phyloP scores from a whole-genome alignment of 352 stramenopile species.

The Thraustochytrium striatum region DNA sequence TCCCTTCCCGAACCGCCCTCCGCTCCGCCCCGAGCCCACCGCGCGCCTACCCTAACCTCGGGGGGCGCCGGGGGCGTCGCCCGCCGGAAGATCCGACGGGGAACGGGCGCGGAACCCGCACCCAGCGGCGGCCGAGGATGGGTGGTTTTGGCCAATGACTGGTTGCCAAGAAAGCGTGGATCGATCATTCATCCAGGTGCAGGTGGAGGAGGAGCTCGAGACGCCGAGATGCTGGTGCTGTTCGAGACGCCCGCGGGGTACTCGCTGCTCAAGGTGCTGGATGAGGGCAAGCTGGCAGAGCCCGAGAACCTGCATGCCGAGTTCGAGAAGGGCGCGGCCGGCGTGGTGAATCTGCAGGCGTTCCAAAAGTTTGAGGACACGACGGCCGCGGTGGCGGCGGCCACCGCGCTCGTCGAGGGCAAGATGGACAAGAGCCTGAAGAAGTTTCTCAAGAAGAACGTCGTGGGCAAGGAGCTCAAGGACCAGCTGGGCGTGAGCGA shows the following conservation, averaged over 20 bases:
- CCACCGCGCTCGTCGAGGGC: constrained; percentile 92
- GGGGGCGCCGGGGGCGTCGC: too few species aligned
- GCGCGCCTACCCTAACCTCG: too few species aligned
- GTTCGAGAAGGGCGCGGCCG: constrained; percentile 66
- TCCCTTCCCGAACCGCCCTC: too few species aligned
- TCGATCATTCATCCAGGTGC: too few species aligned
- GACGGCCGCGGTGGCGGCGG: constrained; percentile 88
- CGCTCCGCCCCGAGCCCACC: too few species aligned
- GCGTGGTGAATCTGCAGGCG: constrained; percentile 85
- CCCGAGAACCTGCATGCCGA: constrained; percentile 84
- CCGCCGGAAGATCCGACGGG: too few species aligned
- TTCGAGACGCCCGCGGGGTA: constrained; percentile 98
- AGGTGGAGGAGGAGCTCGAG: too few species aligned
- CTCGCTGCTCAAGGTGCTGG: constrained; percentile 97
- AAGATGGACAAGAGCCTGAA: constrained; percentile 95
- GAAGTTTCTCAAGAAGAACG: constrained; percentile 99
- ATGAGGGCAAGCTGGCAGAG: constrained; percentile 83
- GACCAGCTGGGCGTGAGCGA: constrained; percentile 94
- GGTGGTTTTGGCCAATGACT: too few species aligned
- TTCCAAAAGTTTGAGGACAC: constrained; percentile 99
- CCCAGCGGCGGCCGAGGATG: too few species aligned
- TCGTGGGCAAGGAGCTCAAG: constrained; percentile 85
- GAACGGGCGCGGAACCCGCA: too few species aligned
- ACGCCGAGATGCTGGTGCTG: constrained; percentile 90
- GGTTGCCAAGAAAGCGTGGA: too few species aligned